These are phyloP conservation scores for Mycena galopus DNA, from an alignment of 768 basidiomycete genomes.

Conservation along the genomic window DNA sequence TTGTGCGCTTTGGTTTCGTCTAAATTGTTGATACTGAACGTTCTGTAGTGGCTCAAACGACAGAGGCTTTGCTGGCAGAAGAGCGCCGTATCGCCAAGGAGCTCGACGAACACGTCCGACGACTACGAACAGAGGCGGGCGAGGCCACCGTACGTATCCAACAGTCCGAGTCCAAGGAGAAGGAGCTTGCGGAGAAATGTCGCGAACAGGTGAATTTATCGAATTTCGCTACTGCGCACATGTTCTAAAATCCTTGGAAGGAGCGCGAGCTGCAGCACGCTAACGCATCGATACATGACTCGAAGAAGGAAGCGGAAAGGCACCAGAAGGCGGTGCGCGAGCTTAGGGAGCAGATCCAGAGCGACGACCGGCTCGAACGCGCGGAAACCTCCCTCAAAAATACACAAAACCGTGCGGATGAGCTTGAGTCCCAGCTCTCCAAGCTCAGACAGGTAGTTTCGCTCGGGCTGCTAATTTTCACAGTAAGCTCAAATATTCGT, in stretches of 20 bases:
- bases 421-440: slow-evolving; percentile 85
- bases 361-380: slow-evolving; percentile 83
- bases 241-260: slow-evolving; percentile 51
- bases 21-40: slow-evolving; percentile 12
- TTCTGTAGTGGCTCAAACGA: slow-evolving; percentile 57
- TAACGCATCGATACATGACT: slow-evolving; percentile 65
- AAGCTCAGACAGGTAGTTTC: slow-evolving; percentile 79
- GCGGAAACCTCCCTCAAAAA: slow-evolving; percentile 81
- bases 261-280: slow-evolving; percentile 82
- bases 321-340: slow-evolving; percentile 74
- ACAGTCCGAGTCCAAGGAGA: slow-evolving; percentile 63
- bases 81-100: slow-evolving; percentile 57
- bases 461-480: not conserved
- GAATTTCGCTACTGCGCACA: not conserved
- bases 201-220: slow-evolving; percentile 63
- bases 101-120: slow-evolving; percentile 57
- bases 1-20: slow-evolving; percentile 57
- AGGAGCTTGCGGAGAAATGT: slow-evolving; percentile 63
- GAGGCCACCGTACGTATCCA: slow-evolving; percentile 54
- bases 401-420: slow-evolving; percentile 85
- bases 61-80: slow-evolving; percentile 55
- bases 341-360: slow-evolving; percentile 85
- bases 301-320: slow-evolving; percentile 66
- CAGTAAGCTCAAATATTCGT: slow-evolving; percentile 13
- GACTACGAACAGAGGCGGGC: slow-evolving; percentile 56